A percentile compares a stretch with the other conserved stretches of the same genome.
Conservation (phyloP, 495 filamentous ascomycete species). For the Penicillium turbatum region DNA sequence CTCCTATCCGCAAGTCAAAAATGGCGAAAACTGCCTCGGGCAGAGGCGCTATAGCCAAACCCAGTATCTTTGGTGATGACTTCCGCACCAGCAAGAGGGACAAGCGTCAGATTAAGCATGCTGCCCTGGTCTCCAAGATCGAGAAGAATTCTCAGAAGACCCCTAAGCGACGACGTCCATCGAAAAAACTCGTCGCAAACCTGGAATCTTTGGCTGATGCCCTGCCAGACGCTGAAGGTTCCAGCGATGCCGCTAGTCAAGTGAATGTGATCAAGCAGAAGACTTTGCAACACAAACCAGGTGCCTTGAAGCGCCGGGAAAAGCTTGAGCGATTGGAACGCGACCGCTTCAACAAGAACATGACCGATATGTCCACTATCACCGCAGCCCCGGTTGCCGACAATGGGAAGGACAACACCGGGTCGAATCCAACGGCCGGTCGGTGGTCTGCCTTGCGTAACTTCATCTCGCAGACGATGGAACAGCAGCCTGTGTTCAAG, state of each 20-base stretch:
- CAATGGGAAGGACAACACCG: slow-evolving; percentile 12
- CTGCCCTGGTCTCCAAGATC: slow-evolving; percentile 68
- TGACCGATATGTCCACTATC: slow-evolving; percentile 57
- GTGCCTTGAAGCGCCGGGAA: slow-evolving; percentile 79
- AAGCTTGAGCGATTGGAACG: slow-evolving; percentile 71
- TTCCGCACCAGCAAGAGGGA: slow-evolving; percentile 69
- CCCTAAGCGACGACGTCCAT: slow-evolving; percentile 59
- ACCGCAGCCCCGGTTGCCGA: slow-evolving; percentile 15
- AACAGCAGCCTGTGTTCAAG: slow-evolving; percentile 64
- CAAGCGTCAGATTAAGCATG: slow-evolving; percentile 73
- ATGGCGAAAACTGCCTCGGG: slow-evolving; percentile 29
- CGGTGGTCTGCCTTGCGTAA: slow-evolving; percentile 65
- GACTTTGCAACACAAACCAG: slow-evolving; percentile 67
- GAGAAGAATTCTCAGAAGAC: slow-evolving; percentile 53
- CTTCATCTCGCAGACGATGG: slow-evolving; percentile 70
- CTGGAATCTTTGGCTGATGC: slow-evolving; percentile 75
- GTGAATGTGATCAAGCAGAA: slow-evolving; percentile 57
- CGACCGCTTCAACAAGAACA: slow-evolving; percentile 74
- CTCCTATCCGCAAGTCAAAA: slow-evolving; percentile 24
- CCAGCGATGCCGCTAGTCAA: slow-evolving; percentile 33
- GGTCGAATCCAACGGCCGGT: slow-evolving; percentile 44
- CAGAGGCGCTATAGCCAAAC: slow-evolving; percentile 24
- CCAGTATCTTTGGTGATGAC: slow-evolving; percentile 33
- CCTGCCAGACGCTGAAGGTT: slow-evolving; percentile 53
- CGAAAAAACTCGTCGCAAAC: slow-evolving; percentile 72